A percentile compares a stretch with the other conserved stretches of the same genome.
Conservation (phyloP, 768 basidiomycete species). For the Suillus ampliporus region DNA sequence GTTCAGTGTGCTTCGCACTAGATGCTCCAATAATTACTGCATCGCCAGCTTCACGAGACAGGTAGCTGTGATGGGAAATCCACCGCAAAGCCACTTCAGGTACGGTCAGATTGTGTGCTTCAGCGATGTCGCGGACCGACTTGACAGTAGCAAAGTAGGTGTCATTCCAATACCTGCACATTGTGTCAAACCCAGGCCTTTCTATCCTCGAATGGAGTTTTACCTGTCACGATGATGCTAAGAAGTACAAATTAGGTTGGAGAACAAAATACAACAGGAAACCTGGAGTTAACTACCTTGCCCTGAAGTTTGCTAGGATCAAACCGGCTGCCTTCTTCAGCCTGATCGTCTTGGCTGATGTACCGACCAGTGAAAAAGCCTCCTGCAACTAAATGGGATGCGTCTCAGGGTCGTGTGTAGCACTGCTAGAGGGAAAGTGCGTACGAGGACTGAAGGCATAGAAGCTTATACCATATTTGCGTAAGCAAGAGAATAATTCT, state of each 20-base stretch:
- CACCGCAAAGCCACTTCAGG: constrained; percentile 55
- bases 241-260: not conserved
- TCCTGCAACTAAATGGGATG: constrained; percentile 36
- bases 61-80: constrained; percentile 54
- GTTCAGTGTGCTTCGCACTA: constrained; percentile 57
- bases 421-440: constrained; percentile 14
- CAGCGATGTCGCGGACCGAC: constrained; percentile 50
- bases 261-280: not conserved
- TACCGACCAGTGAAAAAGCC: constrained; percentile 49
- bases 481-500: constrained; percentile 30
- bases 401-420: not conserved
- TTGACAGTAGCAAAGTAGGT: constrained; percentile 56
- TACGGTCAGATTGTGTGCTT: constrained; percentile 53
- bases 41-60: constrained; percentile 50
- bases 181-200: constrained; percentile 9
- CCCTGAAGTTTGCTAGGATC: constrained; percentile 54
- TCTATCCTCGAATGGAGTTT: constrained; percentile 28
- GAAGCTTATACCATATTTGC: constrained; percentile 37
- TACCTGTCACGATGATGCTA: constrained; percentile 48
- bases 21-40: constrained; percentile 53
- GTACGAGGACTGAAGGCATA: constrained; percentile 39
- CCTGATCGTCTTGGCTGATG: constrained; percentile 39
- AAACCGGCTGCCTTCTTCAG: constrained; percentile 62
- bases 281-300: constrained; percentile 39
- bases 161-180: constrained; percentile 57